These are phyloP conservation scores for Vachellia pachyceras DNA, from an alignment of 306 rosid genomes.

Conservation along the genomic window DNA sequence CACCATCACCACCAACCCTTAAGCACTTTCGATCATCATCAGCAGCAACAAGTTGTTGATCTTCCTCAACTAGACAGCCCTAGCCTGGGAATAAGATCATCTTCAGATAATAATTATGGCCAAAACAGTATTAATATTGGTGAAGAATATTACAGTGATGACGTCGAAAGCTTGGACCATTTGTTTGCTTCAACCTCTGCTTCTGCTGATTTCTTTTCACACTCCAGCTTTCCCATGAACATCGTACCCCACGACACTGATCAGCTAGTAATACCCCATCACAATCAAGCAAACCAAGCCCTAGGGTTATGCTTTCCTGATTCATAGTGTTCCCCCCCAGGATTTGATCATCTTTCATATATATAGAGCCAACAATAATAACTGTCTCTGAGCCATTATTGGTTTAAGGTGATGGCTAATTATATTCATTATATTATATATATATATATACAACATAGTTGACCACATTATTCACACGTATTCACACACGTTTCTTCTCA, in stretches of 20 bases:
- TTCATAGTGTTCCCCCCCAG: slow-evolving; percentile 42
- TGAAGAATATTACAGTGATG: slow-evolving; percentile 57
- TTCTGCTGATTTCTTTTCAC: slow-evolving; percentile 32
- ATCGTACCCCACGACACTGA: slow-evolving; percentile 35
- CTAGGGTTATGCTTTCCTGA: slow-evolving; percentile 64
- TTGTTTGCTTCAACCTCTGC: slow-evolving; percentile 48
- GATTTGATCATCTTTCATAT: background rate
- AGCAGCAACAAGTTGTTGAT: slow-evolving; percentile 46
- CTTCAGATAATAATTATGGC: background rate
- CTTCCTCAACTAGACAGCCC: slow-evolving; percentile 74
- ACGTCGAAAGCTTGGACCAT: slow-evolving; percentile 70
- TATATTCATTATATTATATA: slow-evolving; percentile 1
- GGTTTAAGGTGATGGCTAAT: background rate
- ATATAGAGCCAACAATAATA: slow-evolving; percentile 1
- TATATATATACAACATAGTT: no score
- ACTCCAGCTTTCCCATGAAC: slow-evolving; percentile 45
- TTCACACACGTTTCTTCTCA: slow-evolving; percentile 11
- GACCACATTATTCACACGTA: background rate
- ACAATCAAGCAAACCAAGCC: slow-evolving; percentile 42
- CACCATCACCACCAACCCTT: slow-evolving; percentile 13
- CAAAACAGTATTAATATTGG: slow-evolving; percentile 28
- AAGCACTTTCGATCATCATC: slow-evolving; percentile 13
- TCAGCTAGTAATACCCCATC: slow-evolving; percentile 24
- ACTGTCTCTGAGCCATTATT: background rate
- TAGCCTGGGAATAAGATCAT: slow-evolving; percentile 19